Evolutionary conservation across 805 yeast genomes (phyloP).

Genomic region (Candida sakaeoensis): DNA sequence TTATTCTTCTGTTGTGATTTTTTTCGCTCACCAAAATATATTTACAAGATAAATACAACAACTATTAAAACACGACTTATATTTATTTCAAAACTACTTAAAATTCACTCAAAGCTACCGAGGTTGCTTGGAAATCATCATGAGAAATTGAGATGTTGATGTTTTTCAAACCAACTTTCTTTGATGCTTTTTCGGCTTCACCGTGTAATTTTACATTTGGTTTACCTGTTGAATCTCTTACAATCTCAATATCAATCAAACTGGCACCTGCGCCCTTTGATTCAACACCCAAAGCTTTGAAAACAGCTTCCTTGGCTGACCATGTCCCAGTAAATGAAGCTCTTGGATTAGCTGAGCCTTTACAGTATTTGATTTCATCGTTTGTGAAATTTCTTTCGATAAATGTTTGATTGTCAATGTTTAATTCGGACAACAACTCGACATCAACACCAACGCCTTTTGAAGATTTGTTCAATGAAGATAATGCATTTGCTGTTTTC

Average conservation of each 20-base stretch:
- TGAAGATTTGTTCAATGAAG: conserved; percentile 50
- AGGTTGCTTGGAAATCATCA: conserved; percentile 95
- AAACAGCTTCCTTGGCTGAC: conserved; percentile 99
- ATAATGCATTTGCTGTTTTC: conserved; percentile 63
- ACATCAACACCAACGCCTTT: conserved; percentile 96
- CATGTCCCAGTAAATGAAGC: conserved; percentile 97
- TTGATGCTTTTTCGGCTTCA: conserved; percentile 71
- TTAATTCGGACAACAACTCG: conserved; percentile 78
- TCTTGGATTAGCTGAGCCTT: conserved; percentile 67
- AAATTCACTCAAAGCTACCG: conserved; percentile 80
- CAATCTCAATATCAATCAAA: conserved; percentile 84
- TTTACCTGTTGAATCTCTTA: conserved; percentile 68
- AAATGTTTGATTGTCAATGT: conserved; percentile 86
- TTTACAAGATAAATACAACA: not conserved
- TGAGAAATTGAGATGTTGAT: conserved; percentile 92
- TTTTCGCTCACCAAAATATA: conserved; percentile 1
- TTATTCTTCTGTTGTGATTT: conserved; percentile 1
- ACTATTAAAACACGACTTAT: conserved; percentile 4
- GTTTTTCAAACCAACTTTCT: conserved; percentile 58
- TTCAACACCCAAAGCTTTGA: conserved; percentile 87
- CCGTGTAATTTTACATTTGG: conserved; percentile 81
- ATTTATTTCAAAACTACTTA: conserved; percentile 15
- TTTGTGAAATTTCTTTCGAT: conserved; percentile 87
- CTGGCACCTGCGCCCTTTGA: conserved; percentile 96
- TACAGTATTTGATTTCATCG: conserved; percentile 76